Evolutionary conservation across 108 stramenopile species (phyloP), one percentile per base, ranked within the genome.

Genomic region (Stephanodiscus minutulus): DNA sequence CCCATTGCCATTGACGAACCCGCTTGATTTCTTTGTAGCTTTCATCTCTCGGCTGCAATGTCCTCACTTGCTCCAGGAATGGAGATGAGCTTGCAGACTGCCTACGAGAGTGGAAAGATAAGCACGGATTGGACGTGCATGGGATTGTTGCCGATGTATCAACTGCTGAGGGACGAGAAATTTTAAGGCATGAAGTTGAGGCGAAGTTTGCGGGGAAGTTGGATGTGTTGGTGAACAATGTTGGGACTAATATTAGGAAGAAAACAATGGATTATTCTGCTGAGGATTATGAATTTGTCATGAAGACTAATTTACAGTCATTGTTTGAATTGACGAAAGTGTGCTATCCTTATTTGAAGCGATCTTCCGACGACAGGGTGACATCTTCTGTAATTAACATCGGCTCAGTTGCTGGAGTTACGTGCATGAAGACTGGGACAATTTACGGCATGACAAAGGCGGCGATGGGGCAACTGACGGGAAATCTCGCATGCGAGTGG

Each of bases 181-280:
- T 29, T n/a, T 69, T 92, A 21, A 56, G 73, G 43, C 31, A 73
- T 20, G 76, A 80, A 54, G 74, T 92, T 22, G 62, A 86, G 39
- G 24, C 41, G 4, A 64, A 70, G 56, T 67, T 89, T 17, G 69
- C 53, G 61, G 68, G 71, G 54, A 78, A 77, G 61, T 65, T 98
- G 44, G 96, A 98, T 85, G 85, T 96, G 52, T 76, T 98, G 13
- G 88, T 98, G 33, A 98, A 98, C 79, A 98, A 98, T 80, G 98
- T 98, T 31, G 98, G 98, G 7, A 94, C 94, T 53, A 97, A 93
- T 66, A 88, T 97, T 61, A 86, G 97, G 31, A 97, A 95, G 70
- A 66, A 86, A 21, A 91, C 95, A 28, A 65, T 86, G 22, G 96
- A 97, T 28, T 96, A 96, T 68, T 96, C 87, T 9, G 63, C 60